Conservation (phyloP, 148 eudicot species). For the Gaultheria prostrata region DNA sequence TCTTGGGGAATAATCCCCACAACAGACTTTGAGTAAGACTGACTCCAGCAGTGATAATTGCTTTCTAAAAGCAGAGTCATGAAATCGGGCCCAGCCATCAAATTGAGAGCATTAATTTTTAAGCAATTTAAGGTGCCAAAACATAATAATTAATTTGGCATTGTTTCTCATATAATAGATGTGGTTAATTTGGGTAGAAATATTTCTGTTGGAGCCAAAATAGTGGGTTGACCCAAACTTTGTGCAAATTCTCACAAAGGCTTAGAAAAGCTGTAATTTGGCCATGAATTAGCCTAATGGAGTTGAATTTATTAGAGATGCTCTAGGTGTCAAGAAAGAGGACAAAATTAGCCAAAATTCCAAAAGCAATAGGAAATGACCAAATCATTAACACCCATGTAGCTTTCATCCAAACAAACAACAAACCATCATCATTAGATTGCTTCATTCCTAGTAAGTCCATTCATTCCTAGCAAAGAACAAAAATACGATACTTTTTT, state of each 20-base stretch:
- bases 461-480: constrained; percentile 4
- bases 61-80: neutral
- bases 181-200: neutral
- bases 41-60: neutral
- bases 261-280: neutral
- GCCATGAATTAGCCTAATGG: neutral
- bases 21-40: neutral
- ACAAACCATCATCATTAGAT: neutral
- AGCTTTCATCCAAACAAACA: neutral
- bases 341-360: neutral
- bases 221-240: neutral
- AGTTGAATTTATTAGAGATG: neutral
- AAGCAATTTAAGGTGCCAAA: neutral
- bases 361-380: neutral
- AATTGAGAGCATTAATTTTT: neutral
- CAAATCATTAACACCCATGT: neutral
- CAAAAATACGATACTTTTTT: neutral
- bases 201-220: neutral
- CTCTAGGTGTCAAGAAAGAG: neutral
- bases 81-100: neutral
- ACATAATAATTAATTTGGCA: neutral
- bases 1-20: neutral
- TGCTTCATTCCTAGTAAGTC: neutral
- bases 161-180: neutral
- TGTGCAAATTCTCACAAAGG: neutral